These are phyloP conservation scores for Sclerotinia glacialis DNA, from an alignment of 2,329 filamentous ascomycete genomes.

Conservation along the genomic window DNA sequence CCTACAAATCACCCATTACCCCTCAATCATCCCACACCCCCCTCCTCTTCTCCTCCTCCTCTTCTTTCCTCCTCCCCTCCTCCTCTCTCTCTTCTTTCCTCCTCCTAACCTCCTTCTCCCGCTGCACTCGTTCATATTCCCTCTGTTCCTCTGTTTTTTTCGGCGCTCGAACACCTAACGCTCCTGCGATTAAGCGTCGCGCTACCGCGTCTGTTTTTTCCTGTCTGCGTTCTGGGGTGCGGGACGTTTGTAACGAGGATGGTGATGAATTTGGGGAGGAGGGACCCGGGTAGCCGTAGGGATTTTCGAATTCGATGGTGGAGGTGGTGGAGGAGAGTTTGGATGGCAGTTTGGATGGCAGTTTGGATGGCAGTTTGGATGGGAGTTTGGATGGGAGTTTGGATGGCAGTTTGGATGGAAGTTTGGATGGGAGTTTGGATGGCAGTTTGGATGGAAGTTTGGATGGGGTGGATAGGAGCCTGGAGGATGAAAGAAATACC, in stretches of 20 bases:
- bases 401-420: too few relatives aligned
- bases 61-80: slow-evolving; percentile 58
- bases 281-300: slow-evolving; percentile 30
- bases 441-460: too few relatives aligned
- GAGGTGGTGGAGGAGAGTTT: neutral
- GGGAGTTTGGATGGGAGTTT: neutral
- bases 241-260: slow-evolving; percentile 19
- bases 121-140: slow-evolving; percentile 78
- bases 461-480: too few relatives aligned
- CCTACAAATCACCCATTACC: too few relatives aligned
- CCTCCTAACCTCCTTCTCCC: slow-evolving; percentile 79
- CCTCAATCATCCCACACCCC: slow-evolving; percentile 75
- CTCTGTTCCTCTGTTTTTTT: slow-evolving; percentile 83
- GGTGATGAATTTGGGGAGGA: neutral
- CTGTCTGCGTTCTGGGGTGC: slow-evolving; percentile 50
- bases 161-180: slow-evolving; percentile 76
- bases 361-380: too few relatives aligned
- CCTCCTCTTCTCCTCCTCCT: slow-evolving; percentile 69
- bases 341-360: too few relatives aligned
- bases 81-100: slow-evolving; percentile 69
- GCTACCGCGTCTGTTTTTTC: slow-evolving; percentile 95
- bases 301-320: slow-evolving; percentile 27
- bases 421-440: too few relatives aligned
- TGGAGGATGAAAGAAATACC: neutral
- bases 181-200: slow-evolving; percentile 82